Evolutionary conservation across 2,329 filamentous ascomycete genomes (phyloP), one percentile per base, ranked within the genome.

Genomic region (Neoarthrinium moseri): DNA sequence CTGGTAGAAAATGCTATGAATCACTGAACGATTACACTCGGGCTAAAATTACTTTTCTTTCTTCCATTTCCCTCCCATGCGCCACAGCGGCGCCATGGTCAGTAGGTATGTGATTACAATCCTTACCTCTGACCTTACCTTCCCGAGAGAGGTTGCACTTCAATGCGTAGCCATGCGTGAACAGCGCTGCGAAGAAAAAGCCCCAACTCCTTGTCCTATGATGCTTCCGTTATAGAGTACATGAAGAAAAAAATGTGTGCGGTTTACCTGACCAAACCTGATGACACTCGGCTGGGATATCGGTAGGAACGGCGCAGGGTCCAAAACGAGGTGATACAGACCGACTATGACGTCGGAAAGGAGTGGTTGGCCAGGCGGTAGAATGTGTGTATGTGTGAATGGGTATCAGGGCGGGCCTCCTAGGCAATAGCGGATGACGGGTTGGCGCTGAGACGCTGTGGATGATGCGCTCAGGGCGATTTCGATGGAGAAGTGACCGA

Each of bases 71-170:
- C 21, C 40, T 33, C 26, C n/a, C n/a, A 43, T 6, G 12, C 26
- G 30, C 12, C 10, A 24, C 38, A 20, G 23, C 38, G 13, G 46
- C 35, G 26, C 49, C 51, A 43, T 48, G 49, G 53, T 49, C 52
- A 57, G 62, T 62, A 62, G 66, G 59, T 56, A 65, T 64, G 63
- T 65, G 52, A 62, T 58, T 57, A 64, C 67, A 47, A 57, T 61
- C 62, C 73, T 78, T 78, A 77, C 74, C 75, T 75, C 74, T 74
- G 71, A 77, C 73, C 72, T 75, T 76, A 75, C 74, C 72, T 75
- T 32, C 18, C 34, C 30, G 32, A 23, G 18, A 33, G n/a, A 41
- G 26, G 17, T 18, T 43, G 27, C n/a, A 8, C 13, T 20, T 20
- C 20, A 30, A 29, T 43, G 21, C 21, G n/a, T 20, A 13, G n/a